A percentile compares a stretch with the other conserved stretches of the same genome.
These are phyloP conservation scores for Tulasnella sp. DNA, from an alignment of 768 basidiomycete genomes.

Conservation along the genomic window DNA sequence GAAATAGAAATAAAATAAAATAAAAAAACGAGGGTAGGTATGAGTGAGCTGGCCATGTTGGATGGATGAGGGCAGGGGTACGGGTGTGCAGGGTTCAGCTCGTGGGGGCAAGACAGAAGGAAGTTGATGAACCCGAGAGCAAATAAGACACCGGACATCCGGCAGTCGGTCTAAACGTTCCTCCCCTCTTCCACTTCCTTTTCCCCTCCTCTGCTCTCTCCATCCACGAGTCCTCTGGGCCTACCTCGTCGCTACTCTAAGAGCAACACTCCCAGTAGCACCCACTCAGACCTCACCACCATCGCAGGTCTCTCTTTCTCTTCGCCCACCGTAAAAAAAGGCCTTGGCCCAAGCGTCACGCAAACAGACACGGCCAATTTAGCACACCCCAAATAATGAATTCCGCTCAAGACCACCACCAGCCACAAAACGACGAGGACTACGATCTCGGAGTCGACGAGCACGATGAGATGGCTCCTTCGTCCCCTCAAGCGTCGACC, in stretches of 20 bases:
- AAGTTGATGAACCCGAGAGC: background rate
- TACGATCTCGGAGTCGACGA: background rate
- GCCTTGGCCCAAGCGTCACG: background rate
- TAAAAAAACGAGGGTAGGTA: background rate
- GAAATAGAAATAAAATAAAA: too few species aligned
- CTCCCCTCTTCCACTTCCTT: background rate
- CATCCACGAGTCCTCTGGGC: background rate
- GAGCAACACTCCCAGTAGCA: background rate
- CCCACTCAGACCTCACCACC: too few species aligned
- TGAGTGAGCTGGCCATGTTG: background rate
- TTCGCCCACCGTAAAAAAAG: background rate
- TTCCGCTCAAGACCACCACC: background rate
- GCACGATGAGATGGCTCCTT: constrained; percentile 12
- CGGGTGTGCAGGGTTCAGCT: background rate
- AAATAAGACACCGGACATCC: constrained; percentile 2
- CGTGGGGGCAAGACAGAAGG: constrained; percentile 3
- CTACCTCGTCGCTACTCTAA: background rate
- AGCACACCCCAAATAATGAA: background rate
- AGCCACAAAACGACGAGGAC: background rate
- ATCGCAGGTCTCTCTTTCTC: background rate
- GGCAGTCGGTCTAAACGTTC: constrained; percentile 2
- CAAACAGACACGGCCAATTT: background rate
- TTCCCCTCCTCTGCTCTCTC: background rate
- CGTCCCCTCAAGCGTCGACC: constrained; percentile 10
- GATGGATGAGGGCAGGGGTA: background rate